Percentiles rank a stretch among this genome's conserved stretches.
phyloP scores from a whole-genome alignment of 805 yeast species.

The Candida saitoana region DNA sequence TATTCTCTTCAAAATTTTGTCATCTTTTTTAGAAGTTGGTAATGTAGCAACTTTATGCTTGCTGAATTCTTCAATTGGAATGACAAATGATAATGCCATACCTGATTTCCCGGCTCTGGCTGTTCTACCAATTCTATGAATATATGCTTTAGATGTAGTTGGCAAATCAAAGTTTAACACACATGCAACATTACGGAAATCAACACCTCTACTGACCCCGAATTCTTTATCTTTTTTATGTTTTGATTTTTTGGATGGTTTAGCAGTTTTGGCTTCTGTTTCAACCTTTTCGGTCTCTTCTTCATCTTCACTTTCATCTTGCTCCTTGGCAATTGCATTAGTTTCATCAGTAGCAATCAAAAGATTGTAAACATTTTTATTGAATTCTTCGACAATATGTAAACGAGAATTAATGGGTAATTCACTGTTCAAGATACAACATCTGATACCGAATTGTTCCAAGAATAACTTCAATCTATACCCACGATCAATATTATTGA shows the following conservation, averaged over 20 bases:
- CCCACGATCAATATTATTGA: constrained; percentile 92
- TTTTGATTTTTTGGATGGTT: constrained; percentile 22
- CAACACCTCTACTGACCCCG: constrained; percentile 96
- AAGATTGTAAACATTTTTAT: constrained; percentile 79
- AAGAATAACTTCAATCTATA: constrained; percentile 85
- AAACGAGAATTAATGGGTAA: constrained; percentile 88
- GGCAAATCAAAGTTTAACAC: constrained; percentile 95
- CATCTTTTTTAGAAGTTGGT: constrained; percentile 73
- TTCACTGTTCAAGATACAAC: constrained; percentile 88
- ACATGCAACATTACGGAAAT: constrained; percentile 93
- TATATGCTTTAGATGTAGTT: constrained; percentile 79
- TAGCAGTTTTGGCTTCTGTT: constrained; percentile 14
- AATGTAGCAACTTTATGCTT: constrained; percentile 80
- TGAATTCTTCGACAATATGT: constrained; percentile 93
- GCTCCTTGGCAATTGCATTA: constrained; percentile 49
- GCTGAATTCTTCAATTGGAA: constrained; percentile 78
- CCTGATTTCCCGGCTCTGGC: constrained; percentile 97
- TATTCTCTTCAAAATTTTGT: constrained; percentile 74
- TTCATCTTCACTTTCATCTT: constrained; percentile 43
- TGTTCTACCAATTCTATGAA: constrained; percentile 94
- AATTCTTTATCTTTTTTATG: constrained; percentile 64
- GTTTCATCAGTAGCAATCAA: constrained; percentile 95
- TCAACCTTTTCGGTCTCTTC: constrained; percentile 16
- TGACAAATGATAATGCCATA: constrained; percentile 89
- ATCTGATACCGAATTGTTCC: constrained; percentile 89